Evolutionary conservation across 495 filamentous ascomycete genomes (phyloP), one percentile per base, ranked within the genome.

Genomic region (Tuber microsphaerosporum): DNA sequence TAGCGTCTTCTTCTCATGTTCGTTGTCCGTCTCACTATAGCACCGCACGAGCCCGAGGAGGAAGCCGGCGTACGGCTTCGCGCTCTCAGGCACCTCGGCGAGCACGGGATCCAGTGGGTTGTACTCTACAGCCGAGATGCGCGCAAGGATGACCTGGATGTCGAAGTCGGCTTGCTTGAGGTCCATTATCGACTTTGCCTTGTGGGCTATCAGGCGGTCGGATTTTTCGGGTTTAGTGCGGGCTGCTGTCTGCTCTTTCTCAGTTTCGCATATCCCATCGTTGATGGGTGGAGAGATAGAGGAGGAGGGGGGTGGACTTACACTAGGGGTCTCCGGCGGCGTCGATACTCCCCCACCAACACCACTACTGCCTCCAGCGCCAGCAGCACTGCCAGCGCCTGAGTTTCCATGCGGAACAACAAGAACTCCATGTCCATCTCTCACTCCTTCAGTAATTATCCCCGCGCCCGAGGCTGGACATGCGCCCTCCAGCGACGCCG

Each of bases 151-250:
- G 22, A 75, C 77, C 16, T 79, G 77, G 51, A 79, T 79, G 51
- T 79, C 77, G 26, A 79, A 79, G 69, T 79, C 77, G 39, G 76
- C 77, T 37, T 79, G 77, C 46, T 79, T 79, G 41, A 79, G 45
- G 56, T 79, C 77, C 75, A 79, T 75, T 43, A 79, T 79, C 41
- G 76, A 79, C 41, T 79, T 79, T 37, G 77, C 77, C 51, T 79
- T 79, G 39, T 79, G 77, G 39, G 76, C 76, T 39, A 79, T 79
- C 16, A 79, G 73, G n/a, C 77, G 77, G 26, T 79, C 77, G 2
- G 76, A 79, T 56, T 79, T 79, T 65, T 79, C 77, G 31, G 77
- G 77, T 12, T 76, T 76, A 12, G 76, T 61, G 39, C 77, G 70
- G n/a, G 70, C 76, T 44, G 70, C 76, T 22, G 77, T 79, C 77